Evolutionary conservation across 495 filamentous ascomycete species (phyloP), one percentile per base, ranked within the genome.

Genomic region (Cryomyces minteri): DNA sequence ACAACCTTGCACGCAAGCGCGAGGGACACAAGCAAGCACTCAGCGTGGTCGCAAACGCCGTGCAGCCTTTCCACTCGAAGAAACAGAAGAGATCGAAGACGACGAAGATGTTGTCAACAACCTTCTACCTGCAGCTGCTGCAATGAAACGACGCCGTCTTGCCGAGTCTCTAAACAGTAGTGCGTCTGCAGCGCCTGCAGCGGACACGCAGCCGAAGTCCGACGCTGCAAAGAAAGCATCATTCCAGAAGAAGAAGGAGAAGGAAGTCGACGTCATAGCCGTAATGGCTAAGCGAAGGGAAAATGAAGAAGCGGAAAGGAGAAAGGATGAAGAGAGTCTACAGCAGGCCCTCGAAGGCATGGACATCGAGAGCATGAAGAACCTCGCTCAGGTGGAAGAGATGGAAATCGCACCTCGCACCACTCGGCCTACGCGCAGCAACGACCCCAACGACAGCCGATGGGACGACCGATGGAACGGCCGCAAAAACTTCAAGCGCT

Each of bases 401-500:
- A 84, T 90, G 68, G 73, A 82, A 12, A 51, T 95, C 5, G 39
- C 32, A 8, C 47, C 48, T 0, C 61, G 60, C 11, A 28, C 46
- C 37, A 39, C 10, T 43, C 47, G 11, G 30, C 46, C 55, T 55
- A 52, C 43, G 46, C 33, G n/a, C 44, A 60, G 31, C 53, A 52
- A 14, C 60, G 66, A n/a, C 65, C 5, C 6, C 25, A 4, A 5
- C 5, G 38, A 45, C 44, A 71, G 73, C 7, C 72, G 86, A 25
- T 95, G 92, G 90, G 77, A 95, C 54, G 79, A 85, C 3, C 67
- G 69, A 33, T 98, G 92, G 92, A 94, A 95, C 56, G 90, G 92
- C 0, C 74, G 88, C 5, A 92, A 86, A 63, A 96, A 98, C 52
- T 98, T 95, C 67, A 98, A 98, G 61, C 79, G 74, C 51, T 98